Conservation (phyloP, 495 filamentous ascomycete species). For the Aspergillus biplanus region DNA sequence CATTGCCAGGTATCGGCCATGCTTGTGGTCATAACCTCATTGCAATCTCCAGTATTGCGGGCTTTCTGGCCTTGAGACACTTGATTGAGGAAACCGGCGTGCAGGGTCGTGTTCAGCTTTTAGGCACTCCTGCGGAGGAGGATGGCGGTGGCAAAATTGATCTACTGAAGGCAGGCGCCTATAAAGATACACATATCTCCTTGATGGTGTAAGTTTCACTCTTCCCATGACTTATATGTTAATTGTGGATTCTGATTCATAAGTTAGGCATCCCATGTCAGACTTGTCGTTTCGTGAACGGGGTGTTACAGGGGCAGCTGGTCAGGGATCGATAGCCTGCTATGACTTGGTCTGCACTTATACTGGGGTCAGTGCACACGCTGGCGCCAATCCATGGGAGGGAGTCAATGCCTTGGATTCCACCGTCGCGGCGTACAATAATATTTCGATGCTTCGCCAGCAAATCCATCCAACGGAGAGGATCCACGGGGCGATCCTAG, state of each 20-base stretch:
- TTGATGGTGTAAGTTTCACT: conserved; percentile 39
- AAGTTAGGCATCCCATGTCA: no score
- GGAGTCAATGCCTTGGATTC: conserved; percentile 64
- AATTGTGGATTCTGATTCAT: no score
- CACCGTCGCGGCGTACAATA: conserved; percentile 55
- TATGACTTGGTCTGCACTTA: background rate
- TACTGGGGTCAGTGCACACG: conserved; percentile 38
- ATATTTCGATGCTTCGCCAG: conserved; percentile 56
- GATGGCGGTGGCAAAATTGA: conserved; percentile 66
- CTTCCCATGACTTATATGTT: no score
- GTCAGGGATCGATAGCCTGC: no score
- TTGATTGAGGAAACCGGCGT: conserved; percentile 34
- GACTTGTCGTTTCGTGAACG: no score
- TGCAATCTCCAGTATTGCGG: conserved; percentile 56
- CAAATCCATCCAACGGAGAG: conserved; percentile 59
- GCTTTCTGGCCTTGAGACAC: conserved; percentile 48
- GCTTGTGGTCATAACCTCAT: conserved; percentile 69
- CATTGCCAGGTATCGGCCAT: conserved; percentile 60
- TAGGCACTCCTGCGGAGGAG: conserved; percentile 70
- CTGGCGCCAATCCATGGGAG: conserved; percentile 58
- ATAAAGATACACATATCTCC: conserved; percentile 57
- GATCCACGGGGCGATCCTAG: conserved; percentile 53
- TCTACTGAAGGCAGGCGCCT: conserved; percentile 59
- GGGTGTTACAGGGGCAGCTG: no score
- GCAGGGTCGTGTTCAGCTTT: conserved; percentile 55